phyloP scores from a whole-genome alignment of 768 basidiomycete genomes.

The Boletus reticuloceps region DNA sequence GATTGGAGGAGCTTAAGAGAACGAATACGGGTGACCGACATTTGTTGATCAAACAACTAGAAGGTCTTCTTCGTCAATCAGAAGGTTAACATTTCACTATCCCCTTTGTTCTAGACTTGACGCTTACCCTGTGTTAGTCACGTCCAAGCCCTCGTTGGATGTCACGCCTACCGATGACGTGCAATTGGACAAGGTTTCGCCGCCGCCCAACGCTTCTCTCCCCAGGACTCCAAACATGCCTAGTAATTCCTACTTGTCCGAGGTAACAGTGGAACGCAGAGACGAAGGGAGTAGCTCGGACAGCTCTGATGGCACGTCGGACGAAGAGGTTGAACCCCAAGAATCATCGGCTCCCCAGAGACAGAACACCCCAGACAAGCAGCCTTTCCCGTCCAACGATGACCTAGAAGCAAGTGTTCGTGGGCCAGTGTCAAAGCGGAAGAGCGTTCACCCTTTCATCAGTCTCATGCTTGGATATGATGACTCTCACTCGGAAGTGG shows the following conservation, averaged over 20 bases:
- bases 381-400: background rate
- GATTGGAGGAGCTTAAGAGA: conserved; percentile 43
- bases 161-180: background rate
- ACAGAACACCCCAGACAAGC: background rate
- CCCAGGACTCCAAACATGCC: conserved; percentile 24
- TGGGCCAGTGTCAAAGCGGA: conserved; percentile 32
- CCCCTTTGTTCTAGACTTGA: conserved; percentile 1
- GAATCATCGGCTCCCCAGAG: background rate
- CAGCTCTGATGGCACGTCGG: conserved; percentile 27
- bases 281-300: conserved; percentile 43
- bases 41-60: conserved; percentile 42
- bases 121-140: conserved; percentile 5
- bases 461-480: conserved; percentile 29
- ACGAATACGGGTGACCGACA: conserved; percentile 16
- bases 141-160: background rate
- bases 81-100: conserved; percentile 17
- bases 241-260: conserved; percentile 31
- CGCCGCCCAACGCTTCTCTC: conserved; percentile 1
- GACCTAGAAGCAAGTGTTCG: conserved; percentile 41
- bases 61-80: conserved; percentile 32
- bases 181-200: background rate
- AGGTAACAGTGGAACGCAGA: conserved; percentile 35
- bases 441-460: conserved; percentile 13
- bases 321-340: conserved; percentile 16
- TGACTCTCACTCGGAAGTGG: conserved; percentile 38